Base-by-base conservation (phyloP, 2,329 filamentous ascomycete genomes). In the Alternaria novae-zelandiae region DNA sequence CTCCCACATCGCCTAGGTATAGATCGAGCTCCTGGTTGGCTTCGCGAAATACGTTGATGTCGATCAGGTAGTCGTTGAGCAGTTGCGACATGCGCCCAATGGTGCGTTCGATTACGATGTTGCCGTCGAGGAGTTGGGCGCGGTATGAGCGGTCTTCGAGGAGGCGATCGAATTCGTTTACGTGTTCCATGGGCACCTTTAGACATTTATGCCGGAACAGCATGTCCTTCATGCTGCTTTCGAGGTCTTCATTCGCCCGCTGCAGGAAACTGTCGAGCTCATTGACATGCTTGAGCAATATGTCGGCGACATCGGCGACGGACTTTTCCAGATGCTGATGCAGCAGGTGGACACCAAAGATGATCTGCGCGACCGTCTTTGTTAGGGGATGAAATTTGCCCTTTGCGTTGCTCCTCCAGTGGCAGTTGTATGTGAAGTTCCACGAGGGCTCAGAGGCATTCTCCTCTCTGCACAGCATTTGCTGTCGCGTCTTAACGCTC, bases 211-310 rank as follows among this genome's bases (percentile, higher is more conserved):
- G 89, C 23, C 95, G 89, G 62, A 79, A 80, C 28, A 79, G 59
- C 67, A 98, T 89, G 77, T 98, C 96, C 64, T 88, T 84, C 47
- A 90, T 87, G 5, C 94, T 93, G 56, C 94, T 83, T 49, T 91
- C 87, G 55, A 97, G 89, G 77, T 97, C 95, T 72, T 97, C 94
- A 46, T 93, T 88, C 1, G 93, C 91, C 17, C 91, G 89, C 78
- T 97, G 93, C 32, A 98, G 83, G 74, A 97, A 97, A 72, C 91
- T 90, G 79, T 98, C 96, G 28, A 98, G 88, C 79, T 98, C 95
- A 75, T 97, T 92, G 64, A 98, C 96, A 79, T 98, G 95, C 13
- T 88, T 89, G 75, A 97, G 93, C 59, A 98, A 85, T 57, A 98
- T 98, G 68, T 87, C 89, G 67, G 97, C 90, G 12, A 97, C 95